phyloP scores from a whole-genome alignment of 2,329 filamentous ascomycete species.

The Calonectria montana region DNA sequence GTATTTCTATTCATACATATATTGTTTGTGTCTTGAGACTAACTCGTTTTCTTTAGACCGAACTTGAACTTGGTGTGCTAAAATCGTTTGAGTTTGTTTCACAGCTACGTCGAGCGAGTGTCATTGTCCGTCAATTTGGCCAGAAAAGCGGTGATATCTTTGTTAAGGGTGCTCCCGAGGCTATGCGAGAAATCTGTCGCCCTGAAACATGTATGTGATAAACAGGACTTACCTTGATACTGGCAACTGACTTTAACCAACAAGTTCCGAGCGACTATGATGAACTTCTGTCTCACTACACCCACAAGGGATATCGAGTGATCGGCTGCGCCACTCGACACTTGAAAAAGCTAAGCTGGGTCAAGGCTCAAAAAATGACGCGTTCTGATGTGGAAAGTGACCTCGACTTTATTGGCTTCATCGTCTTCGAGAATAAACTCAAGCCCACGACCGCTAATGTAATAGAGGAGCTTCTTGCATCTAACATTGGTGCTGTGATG shows the following conservation, averaged over 20 bases:
- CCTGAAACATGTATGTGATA: conserved; percentile 77
- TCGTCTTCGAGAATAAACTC: conserved; percentile 98
- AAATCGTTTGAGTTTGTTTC: conserved; percentile 96
- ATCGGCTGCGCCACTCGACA: conserved; percentile 95
- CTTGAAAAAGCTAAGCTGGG: conserved; percentile 88
- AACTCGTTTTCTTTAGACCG: conserved; percentile 48
- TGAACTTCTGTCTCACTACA: conserved; percentile 89
- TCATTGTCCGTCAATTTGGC: conserved; percentile 90
- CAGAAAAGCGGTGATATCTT: conserved; percentile 87
- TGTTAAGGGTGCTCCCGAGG: conserved; percentile 96
- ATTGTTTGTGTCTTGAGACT: neutral
- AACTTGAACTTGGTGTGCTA: conserved; percentile 88
- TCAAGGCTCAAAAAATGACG: conserved; percentile 94
- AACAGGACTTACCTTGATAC: neutral
- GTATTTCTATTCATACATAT: neutral
- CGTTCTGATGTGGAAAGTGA: conserved; percentile 85
- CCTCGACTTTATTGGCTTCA: conserved; percentile 93
- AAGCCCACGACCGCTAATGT: conserved; percentile 87
- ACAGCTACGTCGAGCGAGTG: conserved; percentile 90
- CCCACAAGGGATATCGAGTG: conserved; percentile 94
- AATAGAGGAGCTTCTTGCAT: conserved; percentile 82
- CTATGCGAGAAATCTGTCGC: conserved; percentile 92
- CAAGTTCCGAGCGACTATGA: conserved; percentile 88
- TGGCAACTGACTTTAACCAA: conserved; percentile 24
- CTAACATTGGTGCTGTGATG: conserved; percentile 92